Conservation (phyloP, 441 rosid genomes). For the Metrosideros polymorpha region DNA sequence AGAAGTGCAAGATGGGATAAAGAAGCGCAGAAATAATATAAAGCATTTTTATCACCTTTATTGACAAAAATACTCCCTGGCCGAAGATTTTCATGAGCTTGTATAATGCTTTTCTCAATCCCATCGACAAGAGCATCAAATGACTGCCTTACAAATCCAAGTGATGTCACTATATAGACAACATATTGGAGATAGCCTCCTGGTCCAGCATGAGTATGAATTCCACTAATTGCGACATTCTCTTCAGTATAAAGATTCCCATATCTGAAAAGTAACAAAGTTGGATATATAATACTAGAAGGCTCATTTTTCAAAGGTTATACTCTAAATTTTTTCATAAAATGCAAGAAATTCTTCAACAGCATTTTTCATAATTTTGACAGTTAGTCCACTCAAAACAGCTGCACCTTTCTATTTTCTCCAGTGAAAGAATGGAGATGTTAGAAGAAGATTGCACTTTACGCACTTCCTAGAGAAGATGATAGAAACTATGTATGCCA, state of each 20-base stretch:
- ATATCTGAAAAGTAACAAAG: conserved; percentile 40
- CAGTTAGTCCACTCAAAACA: neutral
- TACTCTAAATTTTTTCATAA: neutral
- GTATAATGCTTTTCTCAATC: conserved; percentile 73
- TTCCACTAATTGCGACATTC: conserved; percentile 89
- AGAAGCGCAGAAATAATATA: neutral
- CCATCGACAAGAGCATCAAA: conserved; percentile 94
- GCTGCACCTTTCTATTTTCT: neutral
- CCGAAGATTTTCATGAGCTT: conserved; percentile 86
- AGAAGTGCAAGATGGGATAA: neutral
- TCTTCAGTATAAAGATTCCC: conserved; percentile 72
- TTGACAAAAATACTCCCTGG: conserved; percentile 71
- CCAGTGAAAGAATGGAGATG: neutral
- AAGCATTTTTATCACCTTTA: conserved; percentile 36
- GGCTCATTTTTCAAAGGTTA: neutral
- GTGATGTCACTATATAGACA: conserved; percentile 74
- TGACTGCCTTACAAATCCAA: conserved; percentile 89
- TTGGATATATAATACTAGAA: neutral
- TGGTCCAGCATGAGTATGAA: conserved; percentile 95
- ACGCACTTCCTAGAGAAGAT: neutral
- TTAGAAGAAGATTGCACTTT: neutral
- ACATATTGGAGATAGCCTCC: conserved; percentile 94
- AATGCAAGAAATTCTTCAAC: neutral
- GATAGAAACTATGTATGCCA: neutral
- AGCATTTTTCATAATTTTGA: neutral